These are phyloP conservation scores for Aureobasidium musti DNA, from an alignment of 2,329 filamentous ascomycete genomes.

Conservation along the genomic window DNA sequence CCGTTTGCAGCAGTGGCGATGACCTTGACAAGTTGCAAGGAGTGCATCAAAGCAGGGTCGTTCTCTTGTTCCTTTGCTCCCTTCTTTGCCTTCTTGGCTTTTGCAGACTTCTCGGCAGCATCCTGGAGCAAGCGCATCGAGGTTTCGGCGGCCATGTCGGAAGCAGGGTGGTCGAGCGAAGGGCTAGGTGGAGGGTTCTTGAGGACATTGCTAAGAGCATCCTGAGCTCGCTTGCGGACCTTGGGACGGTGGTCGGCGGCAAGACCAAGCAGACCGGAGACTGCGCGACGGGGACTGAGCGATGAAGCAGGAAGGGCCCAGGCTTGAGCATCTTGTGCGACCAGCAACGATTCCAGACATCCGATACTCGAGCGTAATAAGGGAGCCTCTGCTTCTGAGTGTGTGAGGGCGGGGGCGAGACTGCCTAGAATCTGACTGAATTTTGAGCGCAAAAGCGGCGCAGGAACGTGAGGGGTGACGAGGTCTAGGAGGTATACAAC, in stretches of 20 bases:
- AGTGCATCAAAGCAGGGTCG: constrained; percentile 78
- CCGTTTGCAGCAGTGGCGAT: constrained; percentile 84
- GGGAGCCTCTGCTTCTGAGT: constrained; percentile 80
- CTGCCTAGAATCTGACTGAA: constrained; percentile 90
- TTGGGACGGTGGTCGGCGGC: constrained; percentile 88
- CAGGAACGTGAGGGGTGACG: constrained; percentile 79
- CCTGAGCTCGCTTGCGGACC: constrained; percentile 88
- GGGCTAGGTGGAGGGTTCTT: constrained; percentile 86
- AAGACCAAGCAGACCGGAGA: constrained; percentile 81
- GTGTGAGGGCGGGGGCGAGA: constrained; percentile 78
- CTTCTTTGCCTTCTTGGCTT: constrained; percentile 63
- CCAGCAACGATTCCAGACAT: constrained; percentile 84
- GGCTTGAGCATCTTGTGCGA: constrained; percentile 81
- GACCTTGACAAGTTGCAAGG: constrained; percentile 87
- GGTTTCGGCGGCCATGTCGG: constrained; percentile 94
- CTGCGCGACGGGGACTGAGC: constrained; percentile 81
- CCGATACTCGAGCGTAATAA: constrained; percentile 86
- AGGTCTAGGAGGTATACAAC: constrained; percentile 95
- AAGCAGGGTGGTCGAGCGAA: constrained; percentile 88
- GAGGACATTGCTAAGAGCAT: constrained; percentile 80
- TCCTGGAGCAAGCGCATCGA: constrained; percentile 78
- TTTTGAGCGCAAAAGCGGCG: constrained; percentile 86
- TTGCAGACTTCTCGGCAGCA: constrained; percentile 69
- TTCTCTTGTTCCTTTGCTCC: constrained; percentile 61
- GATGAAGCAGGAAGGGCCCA: constrained; percentile 86